Base-by-base conservation (phyloP, 768 basidiomycete species). In the Chalciporus chontae region DNA sequence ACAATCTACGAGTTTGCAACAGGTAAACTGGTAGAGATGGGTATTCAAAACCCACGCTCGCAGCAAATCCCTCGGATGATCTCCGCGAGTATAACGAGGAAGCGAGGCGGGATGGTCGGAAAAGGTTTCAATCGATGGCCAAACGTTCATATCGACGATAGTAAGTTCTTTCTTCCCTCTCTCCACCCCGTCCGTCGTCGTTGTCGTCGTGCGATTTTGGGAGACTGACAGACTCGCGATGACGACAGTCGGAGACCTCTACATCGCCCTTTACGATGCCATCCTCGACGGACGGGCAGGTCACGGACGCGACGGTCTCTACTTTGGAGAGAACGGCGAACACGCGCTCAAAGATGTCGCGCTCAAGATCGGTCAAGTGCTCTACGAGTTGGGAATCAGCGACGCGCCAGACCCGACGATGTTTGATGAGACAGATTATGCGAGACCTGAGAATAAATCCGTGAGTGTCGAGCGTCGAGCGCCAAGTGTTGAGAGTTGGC, bases 71-170 rank as follows among this genome's bases (percentile, higher is more conserved):
- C 85, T 3, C 11, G 26, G 3, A 57, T 80, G 1, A 71, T 85
- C 53, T 60, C 65, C 6, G 73, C 71, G 0, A 55, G 75, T 15
- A 52, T 84, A 23, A 67, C 58, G 45, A 73, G 85, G 37, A 77
- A 76, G 6, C 72, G 73, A n/a, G 80, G 71, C 0, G 84, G 83
- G 14, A 68, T 81, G 59, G 71, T 86, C 8, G 85, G 84, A 0
- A 52, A 72, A 40, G 86, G 87, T 2, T 68, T 74, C 58, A 82
- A 85, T 44, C 37, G 79, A 5, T 87, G 85, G 86, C 74, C 77
- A 0, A 77, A 79, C 48, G 75, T 83, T 15, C 74, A 84, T 51
- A 67, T 84, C 43, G 66, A 76, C 21, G 83, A 85, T 15, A 59
- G 62, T 65, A 7, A 29, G 48, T 47, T 3, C n/a, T n/a, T n/a